A percentile compares a stretch with the other conserved stretches of the same genome.
Conservation (phyloP, 176 grass and related monocot genomes). For the Oryza rufipogon region DNA sequence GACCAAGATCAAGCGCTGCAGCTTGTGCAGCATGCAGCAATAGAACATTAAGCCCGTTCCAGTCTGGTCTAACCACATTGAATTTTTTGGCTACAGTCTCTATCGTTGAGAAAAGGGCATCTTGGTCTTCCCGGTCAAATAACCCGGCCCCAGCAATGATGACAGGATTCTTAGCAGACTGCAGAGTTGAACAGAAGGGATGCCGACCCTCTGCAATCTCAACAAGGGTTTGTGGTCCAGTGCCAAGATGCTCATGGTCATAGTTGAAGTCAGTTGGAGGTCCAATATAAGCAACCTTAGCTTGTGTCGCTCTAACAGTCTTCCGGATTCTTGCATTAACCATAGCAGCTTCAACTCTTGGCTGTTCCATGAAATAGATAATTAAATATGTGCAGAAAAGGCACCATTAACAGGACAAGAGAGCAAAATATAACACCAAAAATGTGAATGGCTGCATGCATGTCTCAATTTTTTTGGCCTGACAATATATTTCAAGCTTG, state of each 20-base stretch:
- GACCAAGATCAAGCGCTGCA: constrained; percentile 89
- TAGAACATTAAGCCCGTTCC: constrained; percentile 92
- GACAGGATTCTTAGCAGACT: constrained; percentile 86
- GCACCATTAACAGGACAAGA: neutral
- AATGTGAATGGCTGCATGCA: neutral
- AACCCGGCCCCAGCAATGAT: constrained; percentile 88
- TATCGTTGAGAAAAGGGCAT: constrained; percentile 71
- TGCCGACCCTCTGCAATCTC: constrained; percentile 78
- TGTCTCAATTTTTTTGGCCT: neutral
- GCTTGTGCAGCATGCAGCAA: constrained; percentile 93
- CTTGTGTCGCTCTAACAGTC: constrained; percentile 78
- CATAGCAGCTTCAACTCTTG: constrained; percentile 94
- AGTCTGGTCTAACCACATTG: constrained; percentile 73
- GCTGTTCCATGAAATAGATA: constrained; percentile 53
- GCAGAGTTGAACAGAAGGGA: constrained; percentile 77
- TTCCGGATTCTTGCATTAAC: constrained; percentile 95
- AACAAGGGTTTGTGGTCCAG: constrained; percentile 74
- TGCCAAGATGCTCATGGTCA: constrained; percentile 83
- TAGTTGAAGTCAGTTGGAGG: constrained; percentile 92
- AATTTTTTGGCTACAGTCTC: constrained; percentile 75
- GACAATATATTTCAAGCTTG: constrained; percentile 11
- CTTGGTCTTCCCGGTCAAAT: constrained; percentile 80
- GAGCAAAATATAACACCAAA: neutral
- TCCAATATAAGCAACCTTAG: constrained; percentile 95
- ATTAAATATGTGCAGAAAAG: neutral